These are phyloP conservation scores for Epichloe baconii DNA, from an alignment of 2,329 filamentous ascomycete genomes.

Conservation along the genomic window DNA sequence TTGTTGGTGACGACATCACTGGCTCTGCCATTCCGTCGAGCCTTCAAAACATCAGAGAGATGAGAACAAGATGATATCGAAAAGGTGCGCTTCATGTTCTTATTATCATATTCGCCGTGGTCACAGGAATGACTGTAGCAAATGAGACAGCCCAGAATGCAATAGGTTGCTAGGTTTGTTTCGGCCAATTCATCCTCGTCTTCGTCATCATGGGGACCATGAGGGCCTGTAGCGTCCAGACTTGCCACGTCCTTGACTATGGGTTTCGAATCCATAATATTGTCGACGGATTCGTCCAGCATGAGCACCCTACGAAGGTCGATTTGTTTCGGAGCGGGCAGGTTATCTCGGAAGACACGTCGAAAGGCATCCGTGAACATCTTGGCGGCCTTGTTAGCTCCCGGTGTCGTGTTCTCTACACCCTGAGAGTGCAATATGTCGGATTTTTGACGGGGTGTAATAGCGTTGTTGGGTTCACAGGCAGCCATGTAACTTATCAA, in stretches of 20 bases:
- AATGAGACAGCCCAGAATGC: conserved; percentile 42
- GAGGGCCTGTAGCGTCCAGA: conserved; percentile 21
- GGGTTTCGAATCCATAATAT: conserved; percentile 39
- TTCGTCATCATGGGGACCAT: conserved; percentile 21
- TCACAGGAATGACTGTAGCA: conserved; percentile 49
- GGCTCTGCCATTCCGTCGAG: conserved; percentile 10
- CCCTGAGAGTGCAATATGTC: conserved; percentile 36
- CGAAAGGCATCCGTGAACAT: conserved; percentile 46
- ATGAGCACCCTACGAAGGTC: conserved; percentile 38
- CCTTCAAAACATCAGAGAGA: conserved; percentile 21
- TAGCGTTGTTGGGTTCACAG: conserved; percentile 31
- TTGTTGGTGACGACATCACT: conserved; percentile 6
- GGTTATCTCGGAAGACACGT: conserved; percentile 32
- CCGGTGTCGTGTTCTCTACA: conserved; percentile 25
- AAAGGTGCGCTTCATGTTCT: conserved; percentile 38
- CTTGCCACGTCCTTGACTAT: conserved; percentile 31
- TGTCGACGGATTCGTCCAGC: conserved; percentile 40
- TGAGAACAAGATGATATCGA: conserved; percentile 26
- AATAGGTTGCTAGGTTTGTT: conserved; percentile 39
- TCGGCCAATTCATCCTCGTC: conserved; percentile 29
- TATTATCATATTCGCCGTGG: conserved; percentile 46
- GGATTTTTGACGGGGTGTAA: conserved; percentile 42
- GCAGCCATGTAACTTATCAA: conserved; percentile 41
- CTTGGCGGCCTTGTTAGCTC: conserved; percentile 28
- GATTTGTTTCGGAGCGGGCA: conserved; percentile 25